Base-by-base conservation (phyloP, 2,329 filamentous ascomycete genomes). In the Neonectria hederae region DNA sequence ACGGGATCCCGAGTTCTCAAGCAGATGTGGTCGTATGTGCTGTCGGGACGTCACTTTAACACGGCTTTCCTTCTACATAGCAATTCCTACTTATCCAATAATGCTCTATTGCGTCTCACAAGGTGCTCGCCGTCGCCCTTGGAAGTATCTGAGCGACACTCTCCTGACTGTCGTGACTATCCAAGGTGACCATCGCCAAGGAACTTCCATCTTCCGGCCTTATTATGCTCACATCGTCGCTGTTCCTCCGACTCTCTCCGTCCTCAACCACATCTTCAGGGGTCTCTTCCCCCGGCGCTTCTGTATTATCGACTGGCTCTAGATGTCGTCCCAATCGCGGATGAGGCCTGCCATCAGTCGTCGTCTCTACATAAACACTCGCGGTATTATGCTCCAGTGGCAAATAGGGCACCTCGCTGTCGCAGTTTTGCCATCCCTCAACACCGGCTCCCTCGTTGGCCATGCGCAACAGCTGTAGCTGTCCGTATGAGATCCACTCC, bases 401-500 rank as follows among this genome's bases (percentile, higher is more conserved):
- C 38, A 22, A 40, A 5, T 17, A 35, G 22, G 56, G 56, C 13
- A 59, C 35, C 24, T 59, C 56, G 19, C 35, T 5, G 6, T 45
- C 35, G 14, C 22, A 51, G 32, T 19, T 22, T 5, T 24, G 17
- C 55, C 55, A 52, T 2, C 35, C 46, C 9, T 22, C 14, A 17
- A 49, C 55, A 11, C 42, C 45, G 9, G 11, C 55, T 14, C 30
- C 55, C 19, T 58, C 43, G 11, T 28, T 35, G 10, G 55, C 55
- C 55, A 58, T 51, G 5, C 55, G 43, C 32, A 58, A 28, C 43
- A 58, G 7, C 55, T 51, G 55, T 45, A 58, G 4, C 9, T 58
- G 14, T 8, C 55, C 55, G 22, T 58, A 58, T 10, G 55, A 49
- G 10, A 49, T 38, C 55, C 55, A 58, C 17, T 58, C 55, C 45